A percentile compares a stretch with the other conserved stretches of the same genome.
Conservation (phyloP, 2,329 filamentous ascomycete genomes). For the Teratosphaeria gauchensis region DNA sequence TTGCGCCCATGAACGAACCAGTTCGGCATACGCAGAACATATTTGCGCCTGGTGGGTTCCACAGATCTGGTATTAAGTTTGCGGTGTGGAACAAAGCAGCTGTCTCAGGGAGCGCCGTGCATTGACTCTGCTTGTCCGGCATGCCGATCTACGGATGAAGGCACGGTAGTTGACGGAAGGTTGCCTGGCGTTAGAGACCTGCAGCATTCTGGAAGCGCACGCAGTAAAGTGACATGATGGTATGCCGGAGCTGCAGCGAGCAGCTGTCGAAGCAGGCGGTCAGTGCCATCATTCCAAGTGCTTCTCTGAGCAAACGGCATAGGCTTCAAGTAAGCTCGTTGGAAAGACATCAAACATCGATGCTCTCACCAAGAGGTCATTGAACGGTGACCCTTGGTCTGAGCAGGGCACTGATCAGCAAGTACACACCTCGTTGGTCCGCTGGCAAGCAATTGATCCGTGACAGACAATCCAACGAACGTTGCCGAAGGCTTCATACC, state of each 20-base stretch:
- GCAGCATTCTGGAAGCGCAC: neutral
- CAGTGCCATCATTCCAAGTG: neutral
- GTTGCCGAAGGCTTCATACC: neutral
- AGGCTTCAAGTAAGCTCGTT: neutral
- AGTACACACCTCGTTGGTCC: neutral
- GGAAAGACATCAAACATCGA: neutral
- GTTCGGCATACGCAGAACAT: slow-evolving; percentile 8
- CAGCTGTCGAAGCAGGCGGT: neutral
- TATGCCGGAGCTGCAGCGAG: neutral
- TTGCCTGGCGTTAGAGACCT: neutral
- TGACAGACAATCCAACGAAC: neutral
- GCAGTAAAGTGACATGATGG: neutral
- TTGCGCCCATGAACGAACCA: slow-evolving; percentile 10
- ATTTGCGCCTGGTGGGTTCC: slow-evolving; percentile 8
- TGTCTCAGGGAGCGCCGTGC: slow-evolving; percentile 7
- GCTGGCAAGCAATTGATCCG: neutral
- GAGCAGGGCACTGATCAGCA: neutral
- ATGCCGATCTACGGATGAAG: neutral
- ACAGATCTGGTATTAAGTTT: slow-evolving; percentile 14
- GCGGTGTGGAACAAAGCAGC: slow-evolving; percentile 22
- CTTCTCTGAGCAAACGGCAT: neutral
- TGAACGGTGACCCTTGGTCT: neutral
- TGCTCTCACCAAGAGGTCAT: neutral
- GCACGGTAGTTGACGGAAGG: neutral
- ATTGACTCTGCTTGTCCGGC: neutral